Evolutionary conservation across 495 filamentous ascomycete species (phyloP).

Genomic region (Gamarada debralockiae): DNA sequence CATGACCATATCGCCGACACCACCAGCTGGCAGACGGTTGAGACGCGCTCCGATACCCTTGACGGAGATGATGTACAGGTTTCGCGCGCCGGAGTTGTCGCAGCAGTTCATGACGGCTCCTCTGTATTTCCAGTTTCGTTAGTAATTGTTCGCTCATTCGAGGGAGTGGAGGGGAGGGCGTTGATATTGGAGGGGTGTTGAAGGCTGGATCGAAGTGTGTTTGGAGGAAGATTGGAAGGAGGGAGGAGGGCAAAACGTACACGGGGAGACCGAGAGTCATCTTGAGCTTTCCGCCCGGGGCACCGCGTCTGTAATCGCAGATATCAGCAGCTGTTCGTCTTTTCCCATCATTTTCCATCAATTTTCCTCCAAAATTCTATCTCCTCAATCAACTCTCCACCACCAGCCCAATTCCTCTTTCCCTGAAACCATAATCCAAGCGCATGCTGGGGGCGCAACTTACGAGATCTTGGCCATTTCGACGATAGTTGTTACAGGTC

Average conservation of each 20-base stretch:
- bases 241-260: constrained; percentile 56
- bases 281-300: constrained; percentile 99
- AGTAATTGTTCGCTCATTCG: background rate
- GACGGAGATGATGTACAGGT: constrained; percentile 99
- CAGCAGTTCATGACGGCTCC: constrained; percentile 96
- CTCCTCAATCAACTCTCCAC: background rate
- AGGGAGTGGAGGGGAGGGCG: too few relatives aligned
- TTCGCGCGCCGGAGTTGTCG: constrained; percentile 98
- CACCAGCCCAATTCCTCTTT: background rate
- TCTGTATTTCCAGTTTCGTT: constrained; percentile 44
- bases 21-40: constrained; percentile 94
- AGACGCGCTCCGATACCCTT: constrained; percentile 98
- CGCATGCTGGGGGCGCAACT: constrained; percentile 9
- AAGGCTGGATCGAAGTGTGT: too few relatives aligned
- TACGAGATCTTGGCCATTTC: constrained; percentile 31
- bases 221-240: background rate
- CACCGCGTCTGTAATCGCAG: constrained; percentile 61
- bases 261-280: constrained; percentile 99
- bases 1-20: constrained; percentile 99
- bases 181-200: background rate
- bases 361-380: background rate
- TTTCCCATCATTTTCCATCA: background rate
- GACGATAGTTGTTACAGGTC: constrained; percentile 3
- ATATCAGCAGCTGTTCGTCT: constrained; percentile 1
- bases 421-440: background rate